phyloP scores from a whole-genome alignment of 306 rosid species.

The Alnus glutinosa region DNA sequence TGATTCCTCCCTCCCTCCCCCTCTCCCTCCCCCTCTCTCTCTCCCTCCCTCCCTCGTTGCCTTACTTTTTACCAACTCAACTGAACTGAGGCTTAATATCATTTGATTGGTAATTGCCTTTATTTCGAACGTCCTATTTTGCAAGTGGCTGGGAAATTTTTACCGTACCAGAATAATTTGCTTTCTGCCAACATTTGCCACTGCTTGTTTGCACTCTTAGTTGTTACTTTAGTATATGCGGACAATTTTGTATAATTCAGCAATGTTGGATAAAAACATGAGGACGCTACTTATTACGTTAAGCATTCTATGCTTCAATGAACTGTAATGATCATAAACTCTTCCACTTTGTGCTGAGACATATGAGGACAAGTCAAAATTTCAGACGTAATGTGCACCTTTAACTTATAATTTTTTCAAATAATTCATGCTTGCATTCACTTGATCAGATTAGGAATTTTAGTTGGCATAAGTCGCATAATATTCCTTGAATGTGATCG shows the following conservation, averaged over 20 bases:
- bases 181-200: not conserved
- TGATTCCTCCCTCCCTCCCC: not conserved
- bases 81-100: not conserved
- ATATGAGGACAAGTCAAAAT: not conserved
- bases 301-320: not conserved
- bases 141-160: not conserved
- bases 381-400: not conserved
- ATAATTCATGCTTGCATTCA: not conserved
- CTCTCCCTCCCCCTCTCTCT: not conserved
- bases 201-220: not conserved
- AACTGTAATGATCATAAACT: not conserved
- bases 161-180: not conserved
- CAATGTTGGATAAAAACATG: not conserved
- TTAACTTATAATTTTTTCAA: not conserved
- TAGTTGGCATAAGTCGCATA: not conserved
- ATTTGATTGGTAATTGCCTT: not conserved
- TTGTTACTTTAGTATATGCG: not conserved
- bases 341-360: not conserved
- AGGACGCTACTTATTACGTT: not conserved
- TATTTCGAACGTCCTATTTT: not conserved
- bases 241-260: too few relatives aligned
- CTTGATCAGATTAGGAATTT: not conserved
- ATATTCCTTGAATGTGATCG: not conserved
- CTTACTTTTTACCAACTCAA: not conserved
- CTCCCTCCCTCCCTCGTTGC: not conserved